Base-by-base conservation (phyloP, 345 rosid species). In the Excoecaria agallocha region DNA sequence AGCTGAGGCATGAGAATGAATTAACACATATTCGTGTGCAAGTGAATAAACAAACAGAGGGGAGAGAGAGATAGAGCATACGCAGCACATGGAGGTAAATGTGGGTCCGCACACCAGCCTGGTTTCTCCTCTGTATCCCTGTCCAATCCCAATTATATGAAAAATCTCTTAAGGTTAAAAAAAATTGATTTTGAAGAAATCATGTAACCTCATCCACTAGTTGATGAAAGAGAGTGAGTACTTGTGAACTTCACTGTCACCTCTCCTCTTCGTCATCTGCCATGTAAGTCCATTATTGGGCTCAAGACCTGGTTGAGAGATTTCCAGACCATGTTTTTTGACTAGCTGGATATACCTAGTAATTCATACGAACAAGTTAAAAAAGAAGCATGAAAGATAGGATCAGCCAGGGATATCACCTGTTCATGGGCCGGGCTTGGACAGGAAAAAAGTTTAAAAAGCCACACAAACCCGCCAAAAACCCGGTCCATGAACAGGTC, bases 251-350 rank as follows among this genome's bases (percentile, higher is more conserved):
- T 92, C 94, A 69, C 73, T 82, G 85, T 88, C 88, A 39, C 90
- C 93, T 88, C 90, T 87, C 82, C 98, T 85, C 89, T 94, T 94
- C 45, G 98, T 94, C 97, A 94, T 94, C 85, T 90, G 90, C 97
- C 98, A 94, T 37, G 94, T 90, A 79, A 92, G 86, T 75, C 96
- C 93, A 69, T 85, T 82, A 77, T 90, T 88, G 78, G 98, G 98
- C 79, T 94, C 98, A 78, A 94, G 89, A 69, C 97, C 98, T 17
- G 98, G 97, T 74, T 94, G 98, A 69, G 98, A 92, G 76, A 94
- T 94, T 82, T 94, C 94, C 81, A 94, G 80, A 73, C 92, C 94
- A 78, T 94, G 93, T 79, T 94, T 94, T 80, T 90, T 90, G 66
- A 94, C 92, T 85, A 92, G 77, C 75, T 82, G 74, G 55, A 92